Evolutionary conservation across 768 basidiomycete species (phyloP), one percentile per base, ranked within the genome.

Genomic region (Mycena amicta): DNA sequence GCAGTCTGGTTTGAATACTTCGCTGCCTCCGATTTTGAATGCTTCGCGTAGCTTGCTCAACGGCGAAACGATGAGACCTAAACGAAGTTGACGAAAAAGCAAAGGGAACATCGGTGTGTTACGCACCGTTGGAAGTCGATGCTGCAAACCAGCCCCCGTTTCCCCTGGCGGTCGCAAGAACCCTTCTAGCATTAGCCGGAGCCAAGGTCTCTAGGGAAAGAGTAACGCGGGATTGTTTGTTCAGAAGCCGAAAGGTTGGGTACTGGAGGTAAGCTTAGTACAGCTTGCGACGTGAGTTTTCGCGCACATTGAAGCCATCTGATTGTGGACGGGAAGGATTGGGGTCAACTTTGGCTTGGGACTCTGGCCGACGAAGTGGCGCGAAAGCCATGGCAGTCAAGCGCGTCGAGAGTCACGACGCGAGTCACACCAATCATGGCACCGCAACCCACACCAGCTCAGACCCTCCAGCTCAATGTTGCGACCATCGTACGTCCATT

Each of bases 91-190:
- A n/a, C n/a, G 4, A 15, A 41, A 28, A 61, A 27, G 1, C 22
- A 20, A 46, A 29, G 41, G 3, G 30, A 49, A 30, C 52, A n/a
- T n/a, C 13, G 22, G 22, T 45, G 5, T n/a, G 22, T 13, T n/a
- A 45, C 43, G 22, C 13, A 28, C 40, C 50, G 23, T 23, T 20
- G 20, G 47, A 52, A 52, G 72, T 77, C 11, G 83, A 80, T 29
- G 89, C 88, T 46, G 83, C 87, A 70, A 92, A 92, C 84, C 86
- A 92, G 27, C 84, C 62, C 13, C 58, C 87, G 61, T 76, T 80
- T 13, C 75, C 71, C 66, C 86, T 89, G 2, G 85, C 78, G 2
- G 82, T 75, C 3, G 84, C 80, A 62, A 93, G 83, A 18, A 88
- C 75, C 53, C 72, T 78, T 39, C 80, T 83, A 6, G 65, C 57